Conservation (phyloP, 495 filamentous ascomycete genomes). For the Talaromyces nanjingensis region DNA sequence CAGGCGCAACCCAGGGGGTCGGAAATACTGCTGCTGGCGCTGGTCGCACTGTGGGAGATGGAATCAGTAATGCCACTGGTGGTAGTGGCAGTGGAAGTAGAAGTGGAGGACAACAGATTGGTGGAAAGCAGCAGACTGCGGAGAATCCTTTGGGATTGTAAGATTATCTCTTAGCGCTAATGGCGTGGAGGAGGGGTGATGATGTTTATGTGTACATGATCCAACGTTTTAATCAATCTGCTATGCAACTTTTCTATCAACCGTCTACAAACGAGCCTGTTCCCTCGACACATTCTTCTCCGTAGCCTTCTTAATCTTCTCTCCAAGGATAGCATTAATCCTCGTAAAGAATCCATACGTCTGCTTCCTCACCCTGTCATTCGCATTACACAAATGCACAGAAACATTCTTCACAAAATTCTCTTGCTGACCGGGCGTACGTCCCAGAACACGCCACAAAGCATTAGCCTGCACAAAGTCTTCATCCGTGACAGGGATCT, state of each 20-base stretch:
- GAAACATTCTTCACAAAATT: slow-evolving; percentile 60
- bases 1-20: slow-evolving; percentile 23
- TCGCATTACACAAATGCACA: slow-evolving; percentile 41
- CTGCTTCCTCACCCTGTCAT: slow-evolving; percentile 44
- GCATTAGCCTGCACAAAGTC: slow-evolving; percentile 61
- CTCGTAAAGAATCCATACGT: slow-evolving; percentile 48
- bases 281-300: slow-evolving; percentile 22
- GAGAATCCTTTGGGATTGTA: slow-evolving; percentile 13
- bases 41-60: slow-evolving; percentile 8
- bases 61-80: slow-evolving; percentile 1
- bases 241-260: background rate
- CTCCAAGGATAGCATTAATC: slow-evolving; percentile 37
- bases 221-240: background rate
- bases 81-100: background rate
- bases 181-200: background rate
- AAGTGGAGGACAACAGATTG: background rate
- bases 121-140: slow-evolving; percentile 10
- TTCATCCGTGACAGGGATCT: slow-evolving; percentile 43
- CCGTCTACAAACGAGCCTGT: background rate
- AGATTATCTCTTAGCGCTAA: background rate
- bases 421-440: slow-evolving; percentile 55
- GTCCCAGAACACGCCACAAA: slow-evolving; percentile 60
- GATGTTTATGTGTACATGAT: background rate
- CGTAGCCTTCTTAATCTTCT: slow-evolving; percentile 36
- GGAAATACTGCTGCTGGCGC: slow-evolving; percentile 27